Percentiles rank a stretch among this genome's conserved stretches.
phyloP scores from a whole-genome alignment of 208 protist species.

The Trypanosoma scelopori region DNA sequence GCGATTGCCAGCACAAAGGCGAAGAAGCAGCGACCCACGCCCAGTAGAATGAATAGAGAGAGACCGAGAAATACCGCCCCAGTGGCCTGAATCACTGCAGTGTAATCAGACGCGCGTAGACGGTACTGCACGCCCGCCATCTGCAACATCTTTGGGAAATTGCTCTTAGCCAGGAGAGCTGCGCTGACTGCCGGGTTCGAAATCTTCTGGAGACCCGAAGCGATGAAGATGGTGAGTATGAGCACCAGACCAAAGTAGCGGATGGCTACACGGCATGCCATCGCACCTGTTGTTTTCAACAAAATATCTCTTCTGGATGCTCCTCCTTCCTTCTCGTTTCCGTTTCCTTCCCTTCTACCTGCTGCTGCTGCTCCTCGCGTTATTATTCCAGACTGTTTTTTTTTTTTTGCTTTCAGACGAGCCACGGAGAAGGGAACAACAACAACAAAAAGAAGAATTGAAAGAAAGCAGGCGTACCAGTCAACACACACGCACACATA shows the following conservation, averaged over 20 bases:
- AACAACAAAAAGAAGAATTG: conserved; percentile 2
- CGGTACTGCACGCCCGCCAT: conserved; percentile 22
- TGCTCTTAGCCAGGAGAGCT: conserved; percentile 58
- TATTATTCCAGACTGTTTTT: neutral
- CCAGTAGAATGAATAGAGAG: conserved; percentile 80
- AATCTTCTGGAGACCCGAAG: conserved; percentile 52
- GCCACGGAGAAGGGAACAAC: neutral
- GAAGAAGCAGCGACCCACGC: conserved; percentile 80
- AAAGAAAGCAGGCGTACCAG: neutral
- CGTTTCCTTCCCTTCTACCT: too few species aligned
- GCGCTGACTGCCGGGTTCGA: conserved; percentile 42
- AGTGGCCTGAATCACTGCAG: conserved; percentile 46
- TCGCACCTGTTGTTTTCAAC: conserved; percentile 3
- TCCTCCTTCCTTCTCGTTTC: too few species aligned
- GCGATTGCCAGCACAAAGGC: conserved; percentile 61
- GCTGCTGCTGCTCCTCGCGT: too few species aligned
- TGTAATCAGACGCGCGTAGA: conserved; percentile 40
- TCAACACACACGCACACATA: conserved; percentile 9
- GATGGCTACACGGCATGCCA: conserved; percentile 41
- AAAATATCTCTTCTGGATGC: too few species aligned
- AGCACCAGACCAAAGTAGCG: conserved; percentile 69
- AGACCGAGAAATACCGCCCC: conserved; percentile 67
- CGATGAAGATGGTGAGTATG: conserved; percentile 57
- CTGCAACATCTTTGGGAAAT: conserved; percentile 56
- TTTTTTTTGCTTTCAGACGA: conserved; percentile 1